Evolutionary conservation across 352 stramenopile species (phyloP), one percentile per base, ranked within the genome.

Genomic region (Phytophthora sojae): DNA sequence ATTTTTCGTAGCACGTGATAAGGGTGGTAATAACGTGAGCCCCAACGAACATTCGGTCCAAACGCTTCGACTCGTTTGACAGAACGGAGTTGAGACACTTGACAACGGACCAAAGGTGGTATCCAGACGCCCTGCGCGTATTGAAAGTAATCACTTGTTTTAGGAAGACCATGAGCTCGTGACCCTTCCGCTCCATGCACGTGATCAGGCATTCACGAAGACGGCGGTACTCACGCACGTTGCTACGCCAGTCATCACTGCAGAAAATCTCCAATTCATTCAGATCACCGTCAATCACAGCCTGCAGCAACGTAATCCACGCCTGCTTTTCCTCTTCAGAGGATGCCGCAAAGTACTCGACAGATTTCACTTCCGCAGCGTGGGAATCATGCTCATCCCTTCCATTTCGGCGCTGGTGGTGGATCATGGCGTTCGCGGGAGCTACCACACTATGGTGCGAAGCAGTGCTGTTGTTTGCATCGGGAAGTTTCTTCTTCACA

Each of bases 161-260:
- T 3, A 95, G 56, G 61, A 94, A 94, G 30, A 93, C 84, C 85
- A 93, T 91, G 17, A 94, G 59, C 50, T 94, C 82, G 72, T 94
- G 85, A 0, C 86, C 86, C 61, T 92, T 91, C 58, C 79, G 85
- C 69, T 95, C 88, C 88, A 96, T 94, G 44, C 78, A 91, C 26
- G 85, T 92, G 60, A 95, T 93, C 53, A 93, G 64, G 59, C 83
- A 93, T 66, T 94, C 82, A 53, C 89, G 85, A 58, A 96, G 73
- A 2, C 78, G 83, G 8, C 86, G 78, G 73, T 95, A 96, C 63
- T 95, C 88, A 32, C 86, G 84, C 29, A 96, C 83, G 58, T 95
- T 96, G 77, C 84, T 94, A n/a, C 88, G 84, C 89, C 89, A 96
- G 61, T 96, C 89, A 68, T 96, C 89, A 62, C 83, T 94, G 70